These are phyloP conservation scores for Exophiala alcalophila DNA, from an alignment of 2,329 filamentous ascomycete species.

Conservation along the genomic window DNA sequence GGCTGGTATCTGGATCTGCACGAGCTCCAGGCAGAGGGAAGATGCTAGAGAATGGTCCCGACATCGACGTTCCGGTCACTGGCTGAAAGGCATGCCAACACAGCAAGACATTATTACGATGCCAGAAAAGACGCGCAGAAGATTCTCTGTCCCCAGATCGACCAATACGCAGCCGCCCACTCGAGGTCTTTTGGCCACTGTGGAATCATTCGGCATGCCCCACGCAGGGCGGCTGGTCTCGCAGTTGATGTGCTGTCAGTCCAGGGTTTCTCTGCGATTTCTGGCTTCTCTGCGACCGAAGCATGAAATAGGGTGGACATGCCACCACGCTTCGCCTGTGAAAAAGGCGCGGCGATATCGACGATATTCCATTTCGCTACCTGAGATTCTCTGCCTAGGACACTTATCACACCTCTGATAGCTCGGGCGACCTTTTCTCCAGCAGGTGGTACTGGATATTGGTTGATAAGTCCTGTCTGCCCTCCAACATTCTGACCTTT, in stretches of 20 bases:
- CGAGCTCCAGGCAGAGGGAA: slow-evolving; percentile 14
- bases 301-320: slow-evolving; percentile 23
- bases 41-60: slow-evolving; percentile 25
- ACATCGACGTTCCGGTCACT: slow-evolving; percentile 27
- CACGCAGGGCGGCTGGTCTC: slow-evolving; percentile 28
- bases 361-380: slow-evolving; percentile 21
- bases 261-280: slow-evolving; percentile 24
- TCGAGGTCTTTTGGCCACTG: slow-evolving; percentile 29
- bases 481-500: slow-evolving; percentile 10
- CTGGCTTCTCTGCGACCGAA: slow-evolving; percentile 17
- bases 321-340: slow-evolving; percentile 20
- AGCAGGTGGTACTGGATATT: slow-evolving; percentile 15
- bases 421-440: slow-evolving; percentile 13
- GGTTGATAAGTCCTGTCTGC: slow-evolving; percentile 12
- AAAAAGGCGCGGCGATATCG: slow-evolving; percentile 22
- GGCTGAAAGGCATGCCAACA: slow-evolving; percentile 31
- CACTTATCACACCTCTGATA: slow-evolving; percentile 10
- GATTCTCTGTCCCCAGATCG: slow-evolving; percentile 17
- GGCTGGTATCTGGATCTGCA: slow-evolving; percentile 25
- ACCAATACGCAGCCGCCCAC: slow-evolving; percentile 26
- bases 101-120: slow-evolving; percentile 31
- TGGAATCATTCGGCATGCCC: slow-evolving; percentile 29
- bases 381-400: slow-evolving; percentile 17
- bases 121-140: slow-evolving; percentile 22
- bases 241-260: slow-evolving; percentile 32